phyloP scores from a whole-genome alignment of 2,329 filamentous ascomycete genomes.

The Dactylellina cionopaga region DNA sequence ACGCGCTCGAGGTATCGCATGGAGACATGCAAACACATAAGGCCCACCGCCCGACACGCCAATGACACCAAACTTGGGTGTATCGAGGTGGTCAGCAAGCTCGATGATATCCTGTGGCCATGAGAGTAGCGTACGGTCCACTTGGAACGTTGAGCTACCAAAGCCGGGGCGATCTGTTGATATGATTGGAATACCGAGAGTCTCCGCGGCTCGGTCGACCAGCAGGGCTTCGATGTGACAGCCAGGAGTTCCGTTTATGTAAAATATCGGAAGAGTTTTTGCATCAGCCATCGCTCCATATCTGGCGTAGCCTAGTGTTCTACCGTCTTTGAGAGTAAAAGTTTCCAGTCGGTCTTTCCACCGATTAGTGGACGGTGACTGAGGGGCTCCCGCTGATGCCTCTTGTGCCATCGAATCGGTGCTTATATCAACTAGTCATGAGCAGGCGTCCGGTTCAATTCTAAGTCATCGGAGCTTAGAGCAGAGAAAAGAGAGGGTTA shows the following conservation, averaged over 20 bases:
- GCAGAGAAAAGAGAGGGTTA: too few relatives aligned
- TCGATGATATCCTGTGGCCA: constrained; percentile 42
- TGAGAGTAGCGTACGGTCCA: constrained; percentile 37
- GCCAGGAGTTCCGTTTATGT: constrained; percentile 63
- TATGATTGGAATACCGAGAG: constrained; percentile 59
- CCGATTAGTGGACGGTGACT: neutral
- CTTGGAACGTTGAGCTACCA: constrained; percentile 61
- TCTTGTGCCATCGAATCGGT: constrained; percentile 16
- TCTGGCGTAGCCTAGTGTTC: constrained; percentile 62
- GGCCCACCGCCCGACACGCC: constrained; percentile 42
- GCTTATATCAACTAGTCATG: too few relatives aligned
- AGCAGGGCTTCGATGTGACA: constrained; percentile 61
- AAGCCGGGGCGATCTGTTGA: constrained; percentile 63
- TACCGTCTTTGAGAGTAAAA: constrained; percentile 58
- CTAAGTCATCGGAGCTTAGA: too few relatives aligned
- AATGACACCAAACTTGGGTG: constrained; percentile 28
- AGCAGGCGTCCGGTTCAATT: too few relatives aligned
- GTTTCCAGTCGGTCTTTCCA: constrained; percentile 39
- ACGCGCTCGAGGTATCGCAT: constrained; percentile 57
- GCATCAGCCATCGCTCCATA: constrained; percentile 58
- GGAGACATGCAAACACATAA: constrained; percentile 35
- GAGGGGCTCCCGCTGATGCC: neutral
- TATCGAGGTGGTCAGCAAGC: constrained; percentile 38
- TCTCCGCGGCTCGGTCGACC: constrained; percentile 57
- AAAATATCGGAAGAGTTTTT: constrained; percentile 57